Conservation (phyloP, 1,139 yeast species). For the Kodamaea suecica region DNA sequence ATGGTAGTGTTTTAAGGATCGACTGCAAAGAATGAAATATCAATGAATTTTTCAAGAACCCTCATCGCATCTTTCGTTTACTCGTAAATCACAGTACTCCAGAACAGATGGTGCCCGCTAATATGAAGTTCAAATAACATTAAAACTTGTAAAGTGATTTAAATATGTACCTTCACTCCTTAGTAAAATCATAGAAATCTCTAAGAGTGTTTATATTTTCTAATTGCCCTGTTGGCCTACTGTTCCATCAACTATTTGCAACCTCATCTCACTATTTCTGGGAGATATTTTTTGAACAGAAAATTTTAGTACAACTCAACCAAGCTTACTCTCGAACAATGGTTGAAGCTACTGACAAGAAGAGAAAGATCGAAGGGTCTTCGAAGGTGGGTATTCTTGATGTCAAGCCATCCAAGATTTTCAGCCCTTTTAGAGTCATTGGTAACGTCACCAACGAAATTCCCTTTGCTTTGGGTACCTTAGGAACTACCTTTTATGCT, state of each 20-base stretch:
- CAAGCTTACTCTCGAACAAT: slow-evolving; percentile 11
- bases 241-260: not conserved
- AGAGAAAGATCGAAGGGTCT: slow-evolving; percentile 23
- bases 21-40: not conserved
- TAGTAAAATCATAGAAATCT: too few species aligned
- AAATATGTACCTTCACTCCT: too few species aligned
- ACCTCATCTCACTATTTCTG: not conserved
- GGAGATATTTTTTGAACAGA: not conserved
- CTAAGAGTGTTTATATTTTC: too few species aligned
- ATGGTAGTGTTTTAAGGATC: not conserved
- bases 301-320: slow-evolving; percentile 1
- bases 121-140: too few species aligned
- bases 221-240: not conserved
- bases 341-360: slow-evolving; percentile 34
- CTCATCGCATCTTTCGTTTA: slow-evolving; percentile 3
- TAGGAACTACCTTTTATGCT: slow-evolving; percentile 84
- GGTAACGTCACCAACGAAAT: slow-evolving; percentile 75
- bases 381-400: not conserved
- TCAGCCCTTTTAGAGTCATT: slow-evolving; percentile 45
- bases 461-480: slow-evolving; percentile 85
- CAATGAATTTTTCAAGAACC: slow-evolving; percentile 2
- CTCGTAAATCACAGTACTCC: too few species aligned
- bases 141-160: too few species aligned
- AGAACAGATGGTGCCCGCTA: too few species aligned
- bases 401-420: slow-evolving; percentile 30